Base-by-base conservation (phyloP, 768 basidiomycete genomes). In the Lactarius pseudohatsudake region DNA sequence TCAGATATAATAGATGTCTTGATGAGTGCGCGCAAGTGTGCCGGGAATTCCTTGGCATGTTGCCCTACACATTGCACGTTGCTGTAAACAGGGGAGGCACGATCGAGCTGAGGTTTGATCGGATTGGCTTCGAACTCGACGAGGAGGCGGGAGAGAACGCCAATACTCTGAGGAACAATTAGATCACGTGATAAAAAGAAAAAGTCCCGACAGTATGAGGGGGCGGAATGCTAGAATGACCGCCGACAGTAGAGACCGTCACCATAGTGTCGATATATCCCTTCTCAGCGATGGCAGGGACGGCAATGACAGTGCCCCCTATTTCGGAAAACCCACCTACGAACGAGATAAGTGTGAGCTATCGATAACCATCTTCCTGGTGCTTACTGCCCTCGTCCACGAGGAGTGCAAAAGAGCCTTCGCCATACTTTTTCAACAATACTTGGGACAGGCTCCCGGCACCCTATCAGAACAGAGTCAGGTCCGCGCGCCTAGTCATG, bases 151-250 rank as follows among this genome's bases (percentile, higher is more conserved):
- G 94, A 81, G 47, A 96, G 84, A 60, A 94, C 87, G 13, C 94
- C 93, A 65, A 96, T 93, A 64, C 86, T 62, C 72, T 72, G 34
- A 30, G 36, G 45, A 9, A 26, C 2, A 38, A n/a, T 65, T 16
- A 57, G 26, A 57, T 57, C 28, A 22, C 5, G 7, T 22, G 18
- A 30, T 8, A 5, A 18, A 3, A 9, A 36, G 2, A 2, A 54
- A n/a, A 10, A 32, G 38, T 15, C 69, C 81, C 70, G 73, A 86
- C 90, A 2, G 94, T 96, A 70, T 97, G 93, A 2, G 77, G 72
- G 18, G 91, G 92, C 18, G 95, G 95, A 18, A 94, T 78, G 71
- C 89, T 91, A 0, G 93, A 94, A 75, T 96, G 95, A 0, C 94
- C 94, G 7, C 94, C 94, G 0, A 86, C 80, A 0, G 88, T 79